Evolutionary conservation across 257 asterid genomes (phyloP).

Genomic region (Solanum chiquidenum): DNA sequence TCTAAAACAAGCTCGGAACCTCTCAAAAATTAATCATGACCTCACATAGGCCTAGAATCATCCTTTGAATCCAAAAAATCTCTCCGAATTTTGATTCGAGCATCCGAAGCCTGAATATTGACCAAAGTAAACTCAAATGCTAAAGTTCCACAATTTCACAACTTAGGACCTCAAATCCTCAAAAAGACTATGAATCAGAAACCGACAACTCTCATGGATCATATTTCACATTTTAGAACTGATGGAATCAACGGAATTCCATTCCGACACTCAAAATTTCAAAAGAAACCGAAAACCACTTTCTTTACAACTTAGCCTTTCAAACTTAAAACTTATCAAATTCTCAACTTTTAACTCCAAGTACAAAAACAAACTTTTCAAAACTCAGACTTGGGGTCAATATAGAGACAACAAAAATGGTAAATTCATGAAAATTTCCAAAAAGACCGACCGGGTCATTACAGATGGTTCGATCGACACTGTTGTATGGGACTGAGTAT

Average conservation of each 20-base stretch:
- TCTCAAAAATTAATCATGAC: neutral
- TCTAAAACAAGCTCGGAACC: neutral
- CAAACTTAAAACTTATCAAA: neutral
- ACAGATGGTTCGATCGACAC: neutral
- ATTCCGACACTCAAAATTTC: neutral
- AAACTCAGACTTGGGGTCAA: neutral
- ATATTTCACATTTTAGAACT: neutral
- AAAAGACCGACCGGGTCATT: neutral
- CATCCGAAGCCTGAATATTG: neutral
- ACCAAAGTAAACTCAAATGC: neutral
- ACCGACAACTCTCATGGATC: neutral
- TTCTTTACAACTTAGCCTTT: neutral
- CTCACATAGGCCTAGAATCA: neutral
- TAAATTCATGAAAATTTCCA: neutral
- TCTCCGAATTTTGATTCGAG: neutral
- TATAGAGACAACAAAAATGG: neutral
- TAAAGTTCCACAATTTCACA: neutral
- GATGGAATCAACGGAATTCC: too few relatives aligned
- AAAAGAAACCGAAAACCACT: neutral
- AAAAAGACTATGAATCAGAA: too few relatives aligned
- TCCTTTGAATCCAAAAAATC: neutral
- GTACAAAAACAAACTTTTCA: neutral
- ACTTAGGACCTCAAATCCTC: neutral
- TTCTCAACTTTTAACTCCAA: neutral
- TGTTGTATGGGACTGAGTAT: neutral